Evolutionary conservation across 1,139 yeast species (phyloP), one percentile per base, ranked within the genome.

Genomic region (Geotrichum klebahnii): DNA sequence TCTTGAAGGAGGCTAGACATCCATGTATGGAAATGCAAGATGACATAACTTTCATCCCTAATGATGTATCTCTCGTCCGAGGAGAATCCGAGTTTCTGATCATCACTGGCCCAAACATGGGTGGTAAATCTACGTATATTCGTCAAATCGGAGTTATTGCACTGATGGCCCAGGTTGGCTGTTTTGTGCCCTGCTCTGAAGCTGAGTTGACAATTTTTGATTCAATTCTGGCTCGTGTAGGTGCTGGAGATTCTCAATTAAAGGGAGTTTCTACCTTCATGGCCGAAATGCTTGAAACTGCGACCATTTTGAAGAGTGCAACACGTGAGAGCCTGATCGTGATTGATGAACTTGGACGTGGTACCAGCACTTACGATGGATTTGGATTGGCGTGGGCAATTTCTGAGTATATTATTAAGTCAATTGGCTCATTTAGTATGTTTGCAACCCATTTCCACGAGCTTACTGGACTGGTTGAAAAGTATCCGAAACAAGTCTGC

Each of bases 391-490:
- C 98, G 0, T 92, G 96, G 95, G 83, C 97, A 0, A 92, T 92
- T 53, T 85, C 94, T 59, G 96, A 89, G 62, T 82, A 84, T 64
- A 81, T 92, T 54, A 82, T 92, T 1, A 74, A 73, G 29, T 73
- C 81, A 52, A 78, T 86, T 53, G 76, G 78, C 47, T 84, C 96
- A 57, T 89, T 88, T 66, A 80, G 95, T 0, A 66, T 92, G 54
- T 92, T 92, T 74, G 98, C 98, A 0, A 92, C 98, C 0, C 98
- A 92, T 72, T 92, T 92, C 75, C 97, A 92, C 66, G 98, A 92
- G 65, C 74, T 92, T 53, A 92, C 97, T 0, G 82, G 83, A 33
- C 71, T 92, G 49, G 76, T 94, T 0, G 81, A 81, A 10, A 75
- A 75, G 55, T 74, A 83, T 52, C 64, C 75, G 0, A 58, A 50